Percentiles rank a stretch among this genome's conserved stretches.
These are phyloP conservation scores for Lasiodiplodia gonubiensis DNA, from an alignment of 2,329 filamentous ascomycete species.

Conservation along the genomic window DNA sequence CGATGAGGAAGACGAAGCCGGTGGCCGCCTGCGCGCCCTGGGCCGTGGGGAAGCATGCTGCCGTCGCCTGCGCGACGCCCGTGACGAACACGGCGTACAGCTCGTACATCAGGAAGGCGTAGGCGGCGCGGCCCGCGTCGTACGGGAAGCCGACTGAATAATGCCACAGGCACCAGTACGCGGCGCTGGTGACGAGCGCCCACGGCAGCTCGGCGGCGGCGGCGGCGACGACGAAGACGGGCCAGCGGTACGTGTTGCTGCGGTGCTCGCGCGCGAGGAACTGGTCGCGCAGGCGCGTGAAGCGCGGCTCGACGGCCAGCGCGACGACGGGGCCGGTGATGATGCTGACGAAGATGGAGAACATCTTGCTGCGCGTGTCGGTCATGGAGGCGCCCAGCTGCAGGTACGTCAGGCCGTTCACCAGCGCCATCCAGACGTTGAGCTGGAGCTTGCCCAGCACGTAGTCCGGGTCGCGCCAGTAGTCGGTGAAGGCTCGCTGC, in stretches of 20 bases:
- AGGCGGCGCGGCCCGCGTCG: constrained; percentile 68
- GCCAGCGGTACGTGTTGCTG: constrained; percentile 69
- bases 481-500: background rate
- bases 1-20: constrained; percentile 64
- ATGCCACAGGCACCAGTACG: constrained; percentile 79
- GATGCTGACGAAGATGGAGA: constrained; percentile 9
- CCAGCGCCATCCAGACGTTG: background rate
- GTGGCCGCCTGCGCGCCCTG: constrained; percentile 73
- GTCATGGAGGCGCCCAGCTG: background rate
- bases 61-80: constrained; percentile 79
- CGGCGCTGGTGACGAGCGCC: constrained; percentile 70
- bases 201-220: constrained; percentile 82
- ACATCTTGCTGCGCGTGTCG: constrained; percentile 1
- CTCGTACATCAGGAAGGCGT: constrained; percentile 76
- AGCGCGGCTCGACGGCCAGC: constrained; percentile 7
- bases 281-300: background rate
- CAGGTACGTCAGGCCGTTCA: constrained; percentile 6
- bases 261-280: constrained; percentile 2
- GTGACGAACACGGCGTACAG: constrained; percentile 75
- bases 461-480: background rate
- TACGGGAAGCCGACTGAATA: constrained; percentile 76
- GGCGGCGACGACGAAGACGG: constrained; percentile 77
- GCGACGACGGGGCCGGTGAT: constrained; percentile 5
- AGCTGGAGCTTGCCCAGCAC: background rate
- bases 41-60: constrained; percentile 67